phyloP scores from a whole-genome alignment of 208 protist genomes.

The Phytomonas francai region DNA sequence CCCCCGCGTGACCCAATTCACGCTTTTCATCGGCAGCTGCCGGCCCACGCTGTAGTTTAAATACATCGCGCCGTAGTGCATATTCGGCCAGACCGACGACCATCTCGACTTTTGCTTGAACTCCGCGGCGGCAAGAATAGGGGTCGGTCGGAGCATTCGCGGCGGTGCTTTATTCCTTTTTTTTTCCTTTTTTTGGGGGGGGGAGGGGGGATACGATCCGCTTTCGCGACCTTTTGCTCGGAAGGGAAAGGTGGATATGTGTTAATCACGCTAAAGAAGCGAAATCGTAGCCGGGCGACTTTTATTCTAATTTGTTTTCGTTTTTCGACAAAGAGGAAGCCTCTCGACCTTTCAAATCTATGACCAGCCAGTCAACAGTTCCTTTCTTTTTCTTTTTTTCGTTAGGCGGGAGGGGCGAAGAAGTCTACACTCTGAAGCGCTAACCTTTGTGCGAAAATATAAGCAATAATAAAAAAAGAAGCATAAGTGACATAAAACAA shows the following conservation, averaged over 20 bases:
- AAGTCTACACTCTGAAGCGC: slow-evolving; percentile 2
- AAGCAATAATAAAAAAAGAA: not conserved
- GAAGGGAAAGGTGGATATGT: not conserved
- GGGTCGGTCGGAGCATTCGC: slow-evolving; percentile 27
- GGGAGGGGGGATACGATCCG: not conserved
- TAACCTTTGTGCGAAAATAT: slow-evolving; percentile 4
- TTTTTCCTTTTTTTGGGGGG: too few species aligned
- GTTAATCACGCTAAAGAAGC: not conserved
- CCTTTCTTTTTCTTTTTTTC: not conserved
- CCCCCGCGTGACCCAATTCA: slow-evolving; percentile 84
- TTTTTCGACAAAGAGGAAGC: not conserved
- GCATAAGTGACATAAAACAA: not conserved
- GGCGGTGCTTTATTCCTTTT: not conserved
- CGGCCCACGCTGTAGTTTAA: slow-evolving; percentile 74
- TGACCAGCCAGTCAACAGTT: not conserved
- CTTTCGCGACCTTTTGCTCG: not conserved
- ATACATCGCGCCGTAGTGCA: slow-evolving; percentile 85
- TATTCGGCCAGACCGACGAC: slow-evolving; percentile 84
- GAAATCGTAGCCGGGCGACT: not conserved
- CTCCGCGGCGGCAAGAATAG: slow-evolving; percentile 56
- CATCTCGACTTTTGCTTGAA: slow-evolving; percentile 90
- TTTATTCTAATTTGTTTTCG: not conserved
- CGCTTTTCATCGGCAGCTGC: slow-evolving; percentile 70
- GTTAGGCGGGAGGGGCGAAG: not conserved
- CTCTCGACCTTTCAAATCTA: not conserved